Evolutionary conservation across 73 alveolate species (phyloP), one percentile per base, ranked within the genome.

Genomic region (Paramecium biaurelia): DNA sequence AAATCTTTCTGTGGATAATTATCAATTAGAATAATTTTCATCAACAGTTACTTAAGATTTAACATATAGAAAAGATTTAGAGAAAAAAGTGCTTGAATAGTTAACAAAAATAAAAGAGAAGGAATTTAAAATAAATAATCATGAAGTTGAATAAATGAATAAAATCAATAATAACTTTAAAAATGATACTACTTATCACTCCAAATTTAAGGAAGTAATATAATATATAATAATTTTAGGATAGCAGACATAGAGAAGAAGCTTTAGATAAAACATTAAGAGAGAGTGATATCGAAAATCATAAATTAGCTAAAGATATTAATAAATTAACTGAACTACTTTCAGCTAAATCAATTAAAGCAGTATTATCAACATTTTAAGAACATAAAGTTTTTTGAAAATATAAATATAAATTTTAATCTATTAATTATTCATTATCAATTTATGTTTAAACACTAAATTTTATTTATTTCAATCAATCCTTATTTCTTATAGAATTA

Each of bases 301-400:
- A 74, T 74, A 74, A 41, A 32, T 41, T 74, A 41, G 87, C 87
- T 28, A 74, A 24, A 28, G 87, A 74, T 32, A 74, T 74, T 14
- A 74, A 74, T 37, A 74, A 41, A 37, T 18, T 74, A 15, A 74
- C 45, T 10, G 87, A 74, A 4, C 20, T 28, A n/a, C 45, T 74
- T 4, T 74, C 37, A 74, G 87, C 87, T 10, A 74, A 14, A 21
- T 0, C 87, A 34, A 74, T 41, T 9, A 74, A 74, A 74, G 87
- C 87, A n/a, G 45, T 74, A 15, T 74, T 37, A 21, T 37, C n/a
- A 23, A 74, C 87, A 34, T 74, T 74, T 20, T n/a, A 32, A 21
- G 87, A 74, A 37, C 87, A 74, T 20, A 74, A 74, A 74, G 57
- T 74, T 37, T 37, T 74, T 35, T 74, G 87, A 74, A 53, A 18